Conservation (phyloP, 768 basidiomycete species). For the Dictyophora rubrovolvata region DNA sequence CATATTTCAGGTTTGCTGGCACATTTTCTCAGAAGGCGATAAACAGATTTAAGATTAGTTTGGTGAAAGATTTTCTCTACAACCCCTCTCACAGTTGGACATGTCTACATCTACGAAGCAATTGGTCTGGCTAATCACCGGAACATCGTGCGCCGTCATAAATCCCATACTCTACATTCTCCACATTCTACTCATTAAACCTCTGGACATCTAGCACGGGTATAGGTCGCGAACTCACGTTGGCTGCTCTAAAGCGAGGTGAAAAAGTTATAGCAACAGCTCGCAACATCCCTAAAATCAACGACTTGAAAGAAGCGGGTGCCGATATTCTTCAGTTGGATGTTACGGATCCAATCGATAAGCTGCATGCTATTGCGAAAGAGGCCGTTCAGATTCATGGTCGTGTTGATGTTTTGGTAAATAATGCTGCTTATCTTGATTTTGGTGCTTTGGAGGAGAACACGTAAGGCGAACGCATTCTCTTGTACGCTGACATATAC, state of each 20-base stretch:
- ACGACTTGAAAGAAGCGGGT: slow-evolving; percentile 26
- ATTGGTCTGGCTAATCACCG: slow-evolving; percentile 19
- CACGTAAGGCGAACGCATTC: slow-evolving; percentile 11
- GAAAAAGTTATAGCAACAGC: slow-evolving; percentile 27
- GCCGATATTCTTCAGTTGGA: slow-evolving; percentile 30
- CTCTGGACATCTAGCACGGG: slow-evolving; percentile 18
- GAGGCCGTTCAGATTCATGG: slow-evolving; percentile 20
- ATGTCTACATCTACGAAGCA: slow-evolving; percentile 2
- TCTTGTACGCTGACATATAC: not conserved
- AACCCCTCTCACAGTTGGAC: too few species aligned
- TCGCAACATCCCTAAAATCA: slow-evolving; percentile 21
- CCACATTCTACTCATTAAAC: too few species aligned
- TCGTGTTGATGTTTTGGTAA: slow-evolving; percentile 35
- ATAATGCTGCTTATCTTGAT: slow-evolving; percentile 33
- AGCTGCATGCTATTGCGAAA: not conserved
- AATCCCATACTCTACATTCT: too few species aligned
- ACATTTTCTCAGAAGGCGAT: too few species aligned
- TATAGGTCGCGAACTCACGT: slow-evolving; percentile 27
- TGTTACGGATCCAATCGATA: slow-evolving; percentile 23
- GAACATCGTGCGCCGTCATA: slow-evolving; percentile 24
- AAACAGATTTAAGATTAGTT: too few species aligned
- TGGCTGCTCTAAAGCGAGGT: slow-evolving; percentile 18
- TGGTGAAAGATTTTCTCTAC: too few species aligned
- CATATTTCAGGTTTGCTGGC: too few species aligned
- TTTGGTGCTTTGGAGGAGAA: slow-evolving; percentile 22